Base-by-base conservation (phyloP, 176 grass and related monocot species). In the Elymus sibiricus region DNA sequence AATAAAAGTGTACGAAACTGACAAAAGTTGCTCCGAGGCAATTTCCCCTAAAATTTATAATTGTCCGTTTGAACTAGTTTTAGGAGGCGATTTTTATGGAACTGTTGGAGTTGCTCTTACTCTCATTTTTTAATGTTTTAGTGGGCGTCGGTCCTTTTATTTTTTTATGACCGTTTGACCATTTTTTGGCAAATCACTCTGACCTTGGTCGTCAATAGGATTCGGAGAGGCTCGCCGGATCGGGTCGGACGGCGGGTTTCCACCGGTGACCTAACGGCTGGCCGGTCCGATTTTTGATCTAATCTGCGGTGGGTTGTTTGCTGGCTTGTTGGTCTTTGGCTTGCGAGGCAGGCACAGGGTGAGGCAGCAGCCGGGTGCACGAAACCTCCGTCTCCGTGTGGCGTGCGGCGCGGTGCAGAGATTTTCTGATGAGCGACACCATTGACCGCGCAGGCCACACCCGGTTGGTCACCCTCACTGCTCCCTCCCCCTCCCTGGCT, bases 371-470 rank as follows among this genome's bases (percentile, higher is more conserved):
- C 47, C n/a, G 17, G 63, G 34, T 43, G 5, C 43, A 81, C 55
- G 70, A 70, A 76, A 61, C 9, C 6, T 10, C 8, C 16, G 42
- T 29, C 53, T n/a, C 51, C 10, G 64, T 27, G 63, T 26, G 27
- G 60, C 80, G 78, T 86, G 83, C 11, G 22, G 51, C 5, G 49
- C 10, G 77, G 79, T 72, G 76, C 28, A 82, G 70, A 66, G 51
- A 19, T 73, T 92, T 87, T 81, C 86, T 86, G 91, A 89, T 91
- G 87, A 91, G 66, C 89, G 82, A 74, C 56, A 83, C 59, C 70
- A 87, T 95, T 93, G 94, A 93, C 91, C 42, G 84, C 28, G 35
- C 16, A 22, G 22, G 40, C 4, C 64, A 39, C 56, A 28, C 3
- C 55, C 15, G 27, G 79, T 78, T 79, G 42, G 84, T 87, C 65